Percentiles rank a stretch among this genome's conserved stretches.
Evolutionary conservation across 2,329 filamentous ascomycete species (phyloP).

Genomic region (Cucurbitaria berberidis): DNA sequence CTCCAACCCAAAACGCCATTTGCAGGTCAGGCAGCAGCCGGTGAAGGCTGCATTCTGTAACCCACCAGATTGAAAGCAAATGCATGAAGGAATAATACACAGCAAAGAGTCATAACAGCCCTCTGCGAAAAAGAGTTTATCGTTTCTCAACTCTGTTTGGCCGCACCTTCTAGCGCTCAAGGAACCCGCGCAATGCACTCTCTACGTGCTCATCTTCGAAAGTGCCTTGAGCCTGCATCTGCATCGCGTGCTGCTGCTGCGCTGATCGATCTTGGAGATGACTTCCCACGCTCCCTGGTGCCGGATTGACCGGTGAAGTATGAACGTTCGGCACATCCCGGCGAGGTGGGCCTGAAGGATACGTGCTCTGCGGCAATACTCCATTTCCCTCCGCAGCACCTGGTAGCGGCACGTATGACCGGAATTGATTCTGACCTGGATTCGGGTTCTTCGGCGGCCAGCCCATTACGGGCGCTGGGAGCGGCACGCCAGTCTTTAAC

Average conservation of each 20-base stretch:
- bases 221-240: conserved; percentile 11
- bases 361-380: not conserved
- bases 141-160: not conserved
- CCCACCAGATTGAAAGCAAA: not conserved
- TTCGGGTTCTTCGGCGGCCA: conserved; percentile 1
- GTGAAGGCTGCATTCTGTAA: not conserved
- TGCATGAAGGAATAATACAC: not conserved
- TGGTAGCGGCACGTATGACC: not conserved
- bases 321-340: not conserved
- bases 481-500: conserved; percentile 4
- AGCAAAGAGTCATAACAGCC: not conserved
- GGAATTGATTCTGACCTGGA: not conserved
- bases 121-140: too few relatives aligned
- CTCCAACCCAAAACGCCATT: too few relatives aligned
- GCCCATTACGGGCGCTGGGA: not conserved
- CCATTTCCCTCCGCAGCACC: not conserved
- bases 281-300: conserved; percentile 11
- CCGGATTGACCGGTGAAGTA: not conserved
- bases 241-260: conserved; percentile 15
- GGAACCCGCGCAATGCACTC: conserved; percentile 32
- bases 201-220: conserved; percentile 35
- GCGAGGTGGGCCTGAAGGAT: not conserved
- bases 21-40: too few relatives aligned
- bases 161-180: conserved; percentile 12
- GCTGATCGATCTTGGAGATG: conserved; percentile 1